Conservation (phyloP, 768 basidiomycete genomes). For the Mycena amicta region DNA sequence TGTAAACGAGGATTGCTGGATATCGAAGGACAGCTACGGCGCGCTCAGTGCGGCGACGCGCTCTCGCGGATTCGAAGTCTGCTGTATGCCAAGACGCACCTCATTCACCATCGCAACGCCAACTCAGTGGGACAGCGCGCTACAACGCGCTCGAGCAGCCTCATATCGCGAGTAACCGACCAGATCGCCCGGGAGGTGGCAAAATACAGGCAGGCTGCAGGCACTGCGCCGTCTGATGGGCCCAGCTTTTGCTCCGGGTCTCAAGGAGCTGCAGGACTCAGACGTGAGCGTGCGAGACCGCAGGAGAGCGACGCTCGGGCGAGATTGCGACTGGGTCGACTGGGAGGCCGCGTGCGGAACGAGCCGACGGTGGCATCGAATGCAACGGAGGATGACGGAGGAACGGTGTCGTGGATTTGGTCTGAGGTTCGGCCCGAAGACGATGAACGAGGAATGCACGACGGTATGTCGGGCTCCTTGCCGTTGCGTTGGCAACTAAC, state of each 20-base stretch:
- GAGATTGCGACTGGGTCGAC: background rate
- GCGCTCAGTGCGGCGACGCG: background rate
- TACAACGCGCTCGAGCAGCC: too few relatives aligned
- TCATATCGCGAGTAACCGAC: too few relatives aligned
- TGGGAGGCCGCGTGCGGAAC: background rate
- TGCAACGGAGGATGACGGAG: background rate
- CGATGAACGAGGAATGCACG: constrained; percentile 11
- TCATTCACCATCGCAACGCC: constrained; percentile 7
- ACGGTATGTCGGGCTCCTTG: too few relatives aligned
- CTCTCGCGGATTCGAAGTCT: background rate
- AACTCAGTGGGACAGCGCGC: too few relatives aligned
- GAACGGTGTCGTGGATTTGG: constrained; percentile 14
- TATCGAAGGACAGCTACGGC: constrained; percentile 4
- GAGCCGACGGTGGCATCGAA: too few relatives aligned
- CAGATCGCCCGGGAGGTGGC: background rate
- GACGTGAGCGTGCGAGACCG: constrained; percentile 5
- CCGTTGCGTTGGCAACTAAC: too few relatives aligned
- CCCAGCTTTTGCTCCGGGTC: background rate
- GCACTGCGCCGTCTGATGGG: constrained; percentile 1
- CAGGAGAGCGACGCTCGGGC: constrained; percentile 4
- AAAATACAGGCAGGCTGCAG: background rate
- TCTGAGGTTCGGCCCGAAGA: background rate
- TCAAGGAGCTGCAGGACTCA: background rate
- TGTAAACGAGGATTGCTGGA: too few relatives aligned
- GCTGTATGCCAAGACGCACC: too few relatives aligned